These are phyloP conservation scores for Dentipellis fragilis DNA, from an alignment of 768 basidiomycete genomes.

Conservation along the genomic window DNA sequence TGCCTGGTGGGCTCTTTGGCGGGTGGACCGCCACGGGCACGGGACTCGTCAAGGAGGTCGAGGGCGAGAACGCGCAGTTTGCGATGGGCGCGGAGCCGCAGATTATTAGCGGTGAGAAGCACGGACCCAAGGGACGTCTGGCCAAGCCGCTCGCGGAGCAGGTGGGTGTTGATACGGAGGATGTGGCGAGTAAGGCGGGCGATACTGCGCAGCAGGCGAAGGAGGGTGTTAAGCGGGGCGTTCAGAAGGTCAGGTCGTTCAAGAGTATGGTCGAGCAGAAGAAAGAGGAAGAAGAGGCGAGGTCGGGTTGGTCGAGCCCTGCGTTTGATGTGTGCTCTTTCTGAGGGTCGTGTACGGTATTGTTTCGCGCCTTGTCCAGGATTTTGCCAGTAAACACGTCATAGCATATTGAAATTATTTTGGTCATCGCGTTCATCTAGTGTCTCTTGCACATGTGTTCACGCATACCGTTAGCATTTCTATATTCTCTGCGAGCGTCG, in stretches of 20 bases:
- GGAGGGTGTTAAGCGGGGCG: slow-evolving; percentile 19
- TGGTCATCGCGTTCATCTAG: no score
- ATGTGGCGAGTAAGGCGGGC: slow-evolving; percentile 11
- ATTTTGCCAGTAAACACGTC: no score
- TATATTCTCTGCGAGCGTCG: no score
- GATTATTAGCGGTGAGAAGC: slow-evolving; percentile 57
- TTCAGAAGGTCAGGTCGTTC: slow-evolving; percentile 20
- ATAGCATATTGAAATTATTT: no score
- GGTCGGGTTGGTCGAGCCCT: slow-evolving; percentile 25
- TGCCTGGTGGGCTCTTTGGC: slow-evolving; percentile 25
- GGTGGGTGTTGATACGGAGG: slow-evolving; percentile 18
- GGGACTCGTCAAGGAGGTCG: slow-evolving; percentile 48
- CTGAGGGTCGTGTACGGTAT: no score
- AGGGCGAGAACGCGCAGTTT: slow-evolving; percentile 28
- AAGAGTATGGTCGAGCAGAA: slow-evolving; percentile 23
- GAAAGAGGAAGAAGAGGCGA: slow-evolving; percentile 21
- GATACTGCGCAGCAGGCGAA: slow-evolving; percentile 19
- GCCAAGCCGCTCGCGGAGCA: slow-evolving; percentile 31
- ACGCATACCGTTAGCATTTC: no score
- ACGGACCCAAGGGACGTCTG: slow-evolving; percentile 50
- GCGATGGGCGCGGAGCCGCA: slow-evolving; percentile 71
- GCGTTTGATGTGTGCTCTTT: slow-evolving; percentile 23
- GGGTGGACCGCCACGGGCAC: slow-evolving; percentile 52
- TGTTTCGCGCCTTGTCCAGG: no score
- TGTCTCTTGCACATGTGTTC: no score